Conservation (phyloP, 2,329 filamentous ascomycete species). For the Oidium heveae region DNA sequence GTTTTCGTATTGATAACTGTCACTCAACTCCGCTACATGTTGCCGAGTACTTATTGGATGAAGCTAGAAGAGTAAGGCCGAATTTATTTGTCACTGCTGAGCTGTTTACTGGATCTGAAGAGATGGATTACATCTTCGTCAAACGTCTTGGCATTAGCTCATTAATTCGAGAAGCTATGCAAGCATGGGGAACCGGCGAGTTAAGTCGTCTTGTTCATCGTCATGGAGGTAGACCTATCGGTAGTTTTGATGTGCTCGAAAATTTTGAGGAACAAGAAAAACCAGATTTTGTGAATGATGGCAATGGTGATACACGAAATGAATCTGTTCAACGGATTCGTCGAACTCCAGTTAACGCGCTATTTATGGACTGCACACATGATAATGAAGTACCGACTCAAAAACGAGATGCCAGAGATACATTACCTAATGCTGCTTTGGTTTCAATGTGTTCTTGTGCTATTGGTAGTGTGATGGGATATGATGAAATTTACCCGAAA, state of each 20-base stretch:
- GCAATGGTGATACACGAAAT: constrained; percentile 12
- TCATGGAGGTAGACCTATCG: constrained; percentile 81
- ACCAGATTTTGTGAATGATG: constrained; percentile 10
- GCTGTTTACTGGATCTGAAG: constrained; percentile 83
- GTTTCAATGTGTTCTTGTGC: constrained; percentile 92
- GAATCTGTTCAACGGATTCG: constrained; percentile 53
- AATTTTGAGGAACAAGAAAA: constrained; percentile 35
- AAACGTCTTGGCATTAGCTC: constrained; percentile 78
- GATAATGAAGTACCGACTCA: constrained; percentile 94
- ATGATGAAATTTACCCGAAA: constrained; percentile 86
- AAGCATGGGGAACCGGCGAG: constrained; percentile 87
- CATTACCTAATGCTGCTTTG: constrained; percentile 75
- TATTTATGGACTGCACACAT: constrained; percentile 99
- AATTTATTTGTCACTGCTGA: constrained; percentile 85
- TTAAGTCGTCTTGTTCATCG: constrained; percentile 79
- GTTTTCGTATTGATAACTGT: constrained; percentile 92
- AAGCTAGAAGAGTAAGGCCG: constrained; percentile 68
- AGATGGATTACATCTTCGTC: constrained; percentile 89
- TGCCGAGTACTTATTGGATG: constrained; percentile 80
- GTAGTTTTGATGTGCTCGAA: constrained; percentile 89
- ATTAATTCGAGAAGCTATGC: constrained; percentile 92
- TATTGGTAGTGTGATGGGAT: constrained; percentile 90
- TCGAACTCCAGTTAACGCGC: constrained; percentile 66
- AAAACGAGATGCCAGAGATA: constrained; percentile 83
- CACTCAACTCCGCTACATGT: constrained; percentile 90